These are phyloP conservation scores for Boletus pseudo-olivaceus DNA, from an alignment of 768 basidiomycete species.

Conservation along the genomic window DNA sequence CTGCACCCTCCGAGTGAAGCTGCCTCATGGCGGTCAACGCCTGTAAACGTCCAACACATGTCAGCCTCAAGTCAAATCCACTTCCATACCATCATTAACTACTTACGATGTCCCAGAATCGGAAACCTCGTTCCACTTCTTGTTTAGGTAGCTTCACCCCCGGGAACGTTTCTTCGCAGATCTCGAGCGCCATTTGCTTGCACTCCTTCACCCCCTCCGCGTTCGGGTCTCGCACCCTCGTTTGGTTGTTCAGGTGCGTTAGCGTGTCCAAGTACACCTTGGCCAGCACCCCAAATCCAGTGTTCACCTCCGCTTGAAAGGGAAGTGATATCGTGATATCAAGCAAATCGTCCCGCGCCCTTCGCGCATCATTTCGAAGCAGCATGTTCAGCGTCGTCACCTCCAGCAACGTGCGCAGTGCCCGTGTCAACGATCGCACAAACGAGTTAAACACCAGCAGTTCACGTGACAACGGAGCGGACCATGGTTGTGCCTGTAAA, in stretches of 20 bases:
- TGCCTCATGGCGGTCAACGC: constrained; percentile 87
- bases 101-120: constrained; percentile 98
- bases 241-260: constrained; percentile 80
- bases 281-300: constrained; percentile 94
- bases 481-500: constrained; percentile 82
- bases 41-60: constrained; percentile 37
- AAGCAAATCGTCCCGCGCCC: constrained; percentile 84
- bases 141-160: constrained; percentile 82
- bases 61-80: constrained; percentile 19
- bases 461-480: constrained; percentile 93
- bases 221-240: constrained; percentile 71
- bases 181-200: constrained; percentile 82
- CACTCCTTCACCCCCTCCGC: constrained; percentile 77
- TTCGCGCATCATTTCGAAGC: constrained; percentile 80
- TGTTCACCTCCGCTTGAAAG: constrained; percentile 96
- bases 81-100: constrained; percentile 8
- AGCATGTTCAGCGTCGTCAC: constrained; percentile 92
- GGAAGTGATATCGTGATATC: constrained; percentile 91
- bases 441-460: constrained; percentile 98
- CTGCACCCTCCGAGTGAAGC: constrained; percentile 77
- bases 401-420: constrained; percentile 86
- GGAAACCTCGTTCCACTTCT: constrained; percentile 94
- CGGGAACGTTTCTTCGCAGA: constrained; percentile 92
- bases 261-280: constrained; percentile 96
- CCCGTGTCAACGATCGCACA: constrained; percentile 85